Conservation (phyloP, 352 stramenopile species). For the Pythium scleroteichum region DNA sequence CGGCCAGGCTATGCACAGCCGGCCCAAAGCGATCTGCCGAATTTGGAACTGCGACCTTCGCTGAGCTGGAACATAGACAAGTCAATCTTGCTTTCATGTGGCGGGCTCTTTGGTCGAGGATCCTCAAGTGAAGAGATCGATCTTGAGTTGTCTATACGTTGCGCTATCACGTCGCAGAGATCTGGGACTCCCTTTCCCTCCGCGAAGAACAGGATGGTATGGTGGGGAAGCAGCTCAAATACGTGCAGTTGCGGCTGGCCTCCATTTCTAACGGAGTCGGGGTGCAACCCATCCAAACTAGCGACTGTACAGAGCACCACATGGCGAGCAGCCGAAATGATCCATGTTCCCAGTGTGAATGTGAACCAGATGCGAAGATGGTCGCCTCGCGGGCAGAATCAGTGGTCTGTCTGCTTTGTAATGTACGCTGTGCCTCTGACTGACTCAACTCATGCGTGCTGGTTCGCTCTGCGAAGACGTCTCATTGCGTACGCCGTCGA, state of each 20-base stretch:
- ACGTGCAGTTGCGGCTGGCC: background rate
- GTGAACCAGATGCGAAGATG: slow-evolving; percentile 3
- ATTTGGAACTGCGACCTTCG: background rate
- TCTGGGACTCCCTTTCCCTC: background rate
- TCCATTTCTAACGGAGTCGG: too few species aligned
- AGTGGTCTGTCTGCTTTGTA: background rate
- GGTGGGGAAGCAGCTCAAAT: background rate
- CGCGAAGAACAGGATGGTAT: background rate
- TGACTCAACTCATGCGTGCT: too few species aligned
- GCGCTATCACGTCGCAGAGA: slow-evolving; percentile 11
- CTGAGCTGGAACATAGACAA: slow-evolving; percentile 10
- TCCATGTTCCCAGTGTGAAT: background rate
- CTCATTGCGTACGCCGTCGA: too few species aligned
- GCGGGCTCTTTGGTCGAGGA: slow-evolving; percentile 5
- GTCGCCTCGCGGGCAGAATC: background rate
- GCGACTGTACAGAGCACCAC: too few species aligned
- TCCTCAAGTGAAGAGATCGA: slow-evolving; percentile 21
- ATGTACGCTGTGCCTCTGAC: too few species aligned
- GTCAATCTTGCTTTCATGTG: background rate
- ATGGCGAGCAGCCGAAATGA: background rate
- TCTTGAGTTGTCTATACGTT: slow-evolving; percentile 16
- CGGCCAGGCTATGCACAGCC: background rate
- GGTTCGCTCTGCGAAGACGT: too few species aligned
- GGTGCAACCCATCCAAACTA: too few species aligned
- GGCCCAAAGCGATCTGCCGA: background rate